Percentiles rank a stretch among this genome's conserved stretches.
Evolutionary conservation across 495 filamentous ascomycete genomes (phyloP).

Genomic region (Xanthoparmelia taractica): DNA sequence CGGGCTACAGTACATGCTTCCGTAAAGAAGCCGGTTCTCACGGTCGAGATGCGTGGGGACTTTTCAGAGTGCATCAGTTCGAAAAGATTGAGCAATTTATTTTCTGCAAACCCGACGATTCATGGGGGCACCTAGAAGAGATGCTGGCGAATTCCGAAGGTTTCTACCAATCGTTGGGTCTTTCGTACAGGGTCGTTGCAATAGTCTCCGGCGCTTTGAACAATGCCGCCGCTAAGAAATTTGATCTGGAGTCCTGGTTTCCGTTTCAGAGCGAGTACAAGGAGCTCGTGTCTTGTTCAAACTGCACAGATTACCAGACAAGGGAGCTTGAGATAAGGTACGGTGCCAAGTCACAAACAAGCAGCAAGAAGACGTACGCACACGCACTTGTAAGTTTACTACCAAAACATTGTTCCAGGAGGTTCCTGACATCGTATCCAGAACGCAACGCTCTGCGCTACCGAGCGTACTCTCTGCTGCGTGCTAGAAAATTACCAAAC

Average conservation of each 20-base stretch:
- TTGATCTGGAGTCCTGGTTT: slow-evolving; percentile 95
- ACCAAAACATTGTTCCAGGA: not conserved
- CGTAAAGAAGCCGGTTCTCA: slow-evolving; percentile 88
- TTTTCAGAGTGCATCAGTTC: slow-evolving; percentile 97
- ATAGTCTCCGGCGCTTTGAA: slow-evolving; percentile 95
- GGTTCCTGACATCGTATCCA: not conserved
- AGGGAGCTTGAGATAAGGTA: slow-evolving; percentile 80
- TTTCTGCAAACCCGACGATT: slow-evolving; percentile 87
- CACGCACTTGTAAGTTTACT: slow-evolving; percentile 54
- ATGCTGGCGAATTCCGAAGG: slow-evolving; percentile 89
- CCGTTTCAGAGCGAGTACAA: slow-evolving; percentile 96
- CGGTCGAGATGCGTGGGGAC: slow-evolving; percentile 94
- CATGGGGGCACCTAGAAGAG: slow-evolving; percentile 84
- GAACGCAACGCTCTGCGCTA: slow-evolving; percentile 87
- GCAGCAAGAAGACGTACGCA: slow-evolving; percentile 82
- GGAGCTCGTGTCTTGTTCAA: slow-evolving; percentile 90
- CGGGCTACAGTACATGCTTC: slow-evolving; percentile 90
- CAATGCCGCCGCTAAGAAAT: slow-evolving; percentile 91
- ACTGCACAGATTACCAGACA: slow-evolving; percentile 94
- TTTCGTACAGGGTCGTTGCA: slow-evolving; percentile 83
- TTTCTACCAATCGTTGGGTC: slow-evolving; percentile 82
- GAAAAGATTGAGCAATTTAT: slow-evolving; percentile 98
- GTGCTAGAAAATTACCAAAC: slow-evolving; percentile 95
- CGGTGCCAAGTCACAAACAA: slow-evolving; percentile 69
- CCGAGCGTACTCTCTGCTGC: slow-evolving; percentile 89